A percentile compares a stretch with the other conserved stretches of the same genome.
Evolutionary conservation across 768 basidiomycete genomes (phyloP).

Genomic region (Naganishia randhawae): DNA sequence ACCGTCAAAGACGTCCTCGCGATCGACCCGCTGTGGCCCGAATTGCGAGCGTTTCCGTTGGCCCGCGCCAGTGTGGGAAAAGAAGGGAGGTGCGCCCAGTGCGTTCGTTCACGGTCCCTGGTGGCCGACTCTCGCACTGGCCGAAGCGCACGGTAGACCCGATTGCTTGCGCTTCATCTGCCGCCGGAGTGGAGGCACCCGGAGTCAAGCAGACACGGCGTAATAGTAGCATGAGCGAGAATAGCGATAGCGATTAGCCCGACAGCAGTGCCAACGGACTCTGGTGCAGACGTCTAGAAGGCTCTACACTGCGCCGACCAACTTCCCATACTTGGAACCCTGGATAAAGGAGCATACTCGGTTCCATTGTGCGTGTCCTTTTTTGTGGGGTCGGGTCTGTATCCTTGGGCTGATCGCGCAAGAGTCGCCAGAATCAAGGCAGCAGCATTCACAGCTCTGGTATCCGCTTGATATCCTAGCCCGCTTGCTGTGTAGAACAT

Average conservation of each 20-base stretch:
- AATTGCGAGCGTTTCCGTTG: constrained; percentile 18
- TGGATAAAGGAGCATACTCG: not conserved
- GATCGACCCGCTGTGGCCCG: not conserved
- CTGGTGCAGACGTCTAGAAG: no score
- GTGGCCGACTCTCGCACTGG: not conserved
- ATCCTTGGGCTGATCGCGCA: no score
- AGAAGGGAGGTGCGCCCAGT: not conserved
- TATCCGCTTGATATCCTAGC: no score
- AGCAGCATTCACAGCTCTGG: no score
- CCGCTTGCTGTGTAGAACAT: no score
- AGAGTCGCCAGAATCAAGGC: no score
- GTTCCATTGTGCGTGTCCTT: not conserved
- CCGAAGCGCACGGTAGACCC: not conserved
- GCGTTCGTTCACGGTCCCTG: not conserved
- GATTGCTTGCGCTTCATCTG: not conserved
- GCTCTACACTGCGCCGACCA: not conserved
- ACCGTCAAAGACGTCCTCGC: no score
- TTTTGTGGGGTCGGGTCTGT: no score
- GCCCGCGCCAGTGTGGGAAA: constrained; percentile 1
- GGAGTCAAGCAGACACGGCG: not conserved
- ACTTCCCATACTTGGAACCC: not conserved
- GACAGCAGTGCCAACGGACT: no score
- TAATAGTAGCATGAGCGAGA: no score
- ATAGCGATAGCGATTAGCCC: not conserved
- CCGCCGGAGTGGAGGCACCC: constrained; percentile 9